Evolutionary conservation across 2,329 filamentous ascomycete genomes (phyloP).

Genomic region (Pseudocercospora cruenta): DNA sequence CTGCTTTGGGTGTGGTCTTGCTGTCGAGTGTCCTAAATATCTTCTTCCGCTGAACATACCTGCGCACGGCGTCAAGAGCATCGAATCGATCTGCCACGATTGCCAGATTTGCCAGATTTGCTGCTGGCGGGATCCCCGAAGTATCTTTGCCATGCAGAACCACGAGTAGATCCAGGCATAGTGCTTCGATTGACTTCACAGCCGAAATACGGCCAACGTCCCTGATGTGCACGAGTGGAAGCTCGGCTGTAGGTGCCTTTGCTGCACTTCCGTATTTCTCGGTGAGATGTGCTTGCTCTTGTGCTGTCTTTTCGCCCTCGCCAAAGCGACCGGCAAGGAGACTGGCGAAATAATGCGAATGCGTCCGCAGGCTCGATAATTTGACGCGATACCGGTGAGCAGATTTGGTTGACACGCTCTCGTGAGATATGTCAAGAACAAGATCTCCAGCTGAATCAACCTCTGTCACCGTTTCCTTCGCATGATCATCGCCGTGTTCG

Average conservation of each 20-base stretch:
- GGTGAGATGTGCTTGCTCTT: conserved; percentile 56
- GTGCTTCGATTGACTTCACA: conserved; percentile 56
- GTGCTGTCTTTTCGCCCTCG: conserved; percentile 62
- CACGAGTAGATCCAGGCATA: conserved; percentile 67
- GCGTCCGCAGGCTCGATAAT: conserved; percentile 58
- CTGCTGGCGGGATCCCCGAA: conserved; percentile 53
- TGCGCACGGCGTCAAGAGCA: conserved; percentile 60
- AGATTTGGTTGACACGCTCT: conserved; percentile 54
- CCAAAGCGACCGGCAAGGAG: conserved; percentile 66
- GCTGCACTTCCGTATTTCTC: conserved; percentile 53
- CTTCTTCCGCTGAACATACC: conserved; percentile 55
- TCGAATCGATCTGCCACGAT: conserved; percentile 76
- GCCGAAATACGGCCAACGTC: conserved; percentile 72
- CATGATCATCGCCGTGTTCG: neutral
- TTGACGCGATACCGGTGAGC: conserved; percentile 68
- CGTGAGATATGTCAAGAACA: conserved; percentile 68
- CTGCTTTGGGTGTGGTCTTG: conserved; percentile 47
- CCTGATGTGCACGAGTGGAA: conserved; percentile 67
- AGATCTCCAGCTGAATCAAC: conserved; percentile 66
- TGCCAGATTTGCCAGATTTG: conserved; percentile 68
- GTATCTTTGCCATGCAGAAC: conserved; percentile 64
- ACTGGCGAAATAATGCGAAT: conserved; percentile 71
- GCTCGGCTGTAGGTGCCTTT: conserved; percentile 46
- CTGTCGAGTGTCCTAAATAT: conserved; percentile 47
- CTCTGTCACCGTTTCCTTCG: conserved; percentile 44